phyloP scores from a whole-genome alignment of 352 stramenopile species.

The Globisporangium echinulatum region DNA sequence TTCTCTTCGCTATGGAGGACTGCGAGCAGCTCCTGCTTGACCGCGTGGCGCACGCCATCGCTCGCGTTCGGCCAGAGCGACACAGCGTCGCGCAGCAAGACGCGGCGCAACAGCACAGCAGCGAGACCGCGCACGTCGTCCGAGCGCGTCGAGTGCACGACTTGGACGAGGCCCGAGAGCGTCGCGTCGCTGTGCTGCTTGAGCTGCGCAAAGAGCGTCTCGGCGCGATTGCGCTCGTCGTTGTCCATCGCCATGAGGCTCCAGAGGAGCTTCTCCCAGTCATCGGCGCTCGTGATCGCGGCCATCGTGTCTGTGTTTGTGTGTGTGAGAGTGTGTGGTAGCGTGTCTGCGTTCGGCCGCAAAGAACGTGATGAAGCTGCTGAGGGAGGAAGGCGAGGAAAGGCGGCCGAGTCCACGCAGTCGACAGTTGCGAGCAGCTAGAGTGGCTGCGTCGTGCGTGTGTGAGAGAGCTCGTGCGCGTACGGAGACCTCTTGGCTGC shows the following conservation, averaged over 20 bases:
- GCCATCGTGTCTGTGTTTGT: conserved; percentile 13
- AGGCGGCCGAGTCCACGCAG: too few species aligned
- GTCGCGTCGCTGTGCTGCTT: conserved; percentile 55
- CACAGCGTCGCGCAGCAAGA: conserved; percentile 70
- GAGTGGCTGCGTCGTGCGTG: too few species aligned
- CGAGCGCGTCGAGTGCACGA: conserved; percentile 48
- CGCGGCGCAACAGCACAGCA: conserved; percentile 66
- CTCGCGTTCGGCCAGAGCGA: conserved; percentile 68
- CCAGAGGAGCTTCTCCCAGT: conserved; percentile 68
- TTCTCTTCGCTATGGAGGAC: conserved; percentile 59
- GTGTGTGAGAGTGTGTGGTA: neutral
- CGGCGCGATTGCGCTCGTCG: conserved; percentile 53
- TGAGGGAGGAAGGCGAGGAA: too few species aligned
- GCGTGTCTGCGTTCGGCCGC: neutral
- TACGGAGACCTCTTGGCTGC: too few species aligned
- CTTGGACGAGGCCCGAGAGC: conserved; percentile 42
- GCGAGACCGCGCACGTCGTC: conserved; percentile 71
- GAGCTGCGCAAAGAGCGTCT: conserved; percentile 52
- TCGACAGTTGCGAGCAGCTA: too few species aligned
- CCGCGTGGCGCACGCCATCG: conserved; percentile 25
- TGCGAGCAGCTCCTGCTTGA: conserved; percentile 62
- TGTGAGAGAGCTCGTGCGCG: too few species aligned
- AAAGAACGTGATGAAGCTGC: neutral
- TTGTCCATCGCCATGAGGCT: conserved; percentile 72
- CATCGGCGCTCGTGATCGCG: conserved; percentile 18